A percentile compares a stretch with the other conserved stretches of the same genome.
Evolutionary conservation across 768 basidiomycete genomes (phyloP).

Genomic region (Agaricus subrufescens): DNA sequence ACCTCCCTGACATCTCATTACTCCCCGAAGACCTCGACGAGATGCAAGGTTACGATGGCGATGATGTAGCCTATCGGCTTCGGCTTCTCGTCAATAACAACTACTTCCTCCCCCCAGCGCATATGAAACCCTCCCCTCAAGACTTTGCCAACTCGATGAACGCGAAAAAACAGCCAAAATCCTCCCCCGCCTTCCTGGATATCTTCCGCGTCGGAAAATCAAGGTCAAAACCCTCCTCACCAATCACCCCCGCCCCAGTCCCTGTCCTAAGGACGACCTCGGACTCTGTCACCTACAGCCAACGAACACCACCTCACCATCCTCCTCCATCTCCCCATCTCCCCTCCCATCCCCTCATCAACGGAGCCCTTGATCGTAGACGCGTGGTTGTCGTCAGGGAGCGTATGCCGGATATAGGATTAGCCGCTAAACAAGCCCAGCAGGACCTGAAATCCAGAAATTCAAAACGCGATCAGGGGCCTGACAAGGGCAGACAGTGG

Average conservation of each 20-base stretch:
- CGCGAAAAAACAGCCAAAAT: conserved; percentile 39
- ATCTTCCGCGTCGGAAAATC: conserved; percentile 66
- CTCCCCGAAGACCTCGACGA: conserved; percentile 46
- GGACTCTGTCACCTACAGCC: conserved; percentile 47
- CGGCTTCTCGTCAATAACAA: conserved; percentile 82
- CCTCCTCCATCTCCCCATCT: conserved; percentile 32
- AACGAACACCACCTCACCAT: conserved; percentile 23
- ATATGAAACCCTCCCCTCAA: conserved; percentile 71
- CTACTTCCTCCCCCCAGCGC: conserved; percentile 86
- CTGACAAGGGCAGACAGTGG: conserved; percentile 30
- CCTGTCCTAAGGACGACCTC: conserved; percentile 62
- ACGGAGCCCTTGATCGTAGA: conserved; percentile 24
- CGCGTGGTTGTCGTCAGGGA: conserved; percentile 83
- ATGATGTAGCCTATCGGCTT: conserved; percentile 83
- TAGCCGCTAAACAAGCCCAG: conserved; percentile 73
- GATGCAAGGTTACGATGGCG: conserved; percentile 51
- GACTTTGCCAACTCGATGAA: conserved; percentile 45
- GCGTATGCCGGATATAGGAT: conserved; percentile 64
- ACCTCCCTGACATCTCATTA: conserved; percentile 40
- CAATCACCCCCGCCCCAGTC: conserved; percentile 25
- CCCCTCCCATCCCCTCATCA: conserved; percentile 24
- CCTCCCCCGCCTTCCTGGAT: conserved; percentile 59
- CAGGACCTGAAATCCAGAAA: conserved; percentile 60
- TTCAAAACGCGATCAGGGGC: conserved; percentile 39
- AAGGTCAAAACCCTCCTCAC: conserved; percentile 59